Evolutionary conservation across 2,329 filamentous ascomycete genomes (phyloP).

Genomic region (Diaporthe humulicola): DNA sequence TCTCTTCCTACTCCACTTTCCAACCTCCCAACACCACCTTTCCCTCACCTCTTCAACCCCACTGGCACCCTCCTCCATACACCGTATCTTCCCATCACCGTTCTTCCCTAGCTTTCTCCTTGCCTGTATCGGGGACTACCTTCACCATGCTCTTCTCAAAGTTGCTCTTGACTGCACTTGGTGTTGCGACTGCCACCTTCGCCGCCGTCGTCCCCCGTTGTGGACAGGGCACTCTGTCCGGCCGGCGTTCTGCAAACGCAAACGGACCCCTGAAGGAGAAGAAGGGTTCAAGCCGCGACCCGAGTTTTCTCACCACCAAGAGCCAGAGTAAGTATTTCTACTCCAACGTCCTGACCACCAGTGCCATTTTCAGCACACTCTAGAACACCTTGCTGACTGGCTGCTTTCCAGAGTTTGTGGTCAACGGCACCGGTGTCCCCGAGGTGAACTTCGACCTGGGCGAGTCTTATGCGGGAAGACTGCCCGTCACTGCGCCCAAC

Average conservation of each 20-base stretch:
- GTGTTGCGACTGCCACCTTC: slow-evolving; percentile 3
- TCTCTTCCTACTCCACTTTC: background rate
- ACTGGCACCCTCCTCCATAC: too few species aligned
- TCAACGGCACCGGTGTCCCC: slow-evolving; percentile 75
- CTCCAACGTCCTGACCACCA: fast-evolving
- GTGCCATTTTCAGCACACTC: fast-evolving
- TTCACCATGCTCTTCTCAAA: slow-evolving; percentile 20
- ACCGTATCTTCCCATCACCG: too few species aligned
- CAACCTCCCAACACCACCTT: background rate
- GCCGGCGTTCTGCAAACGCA: background rate
- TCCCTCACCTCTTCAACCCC: background rate
- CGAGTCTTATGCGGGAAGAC: slow-evolving; percentile 74
- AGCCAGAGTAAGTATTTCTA: slow-evolving; percentile 28
- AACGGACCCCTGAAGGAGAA: background rate
- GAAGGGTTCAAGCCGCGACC: background rate
- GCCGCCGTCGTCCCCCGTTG: background rate
- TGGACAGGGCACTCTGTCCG: slow-evolving; percentile 1
- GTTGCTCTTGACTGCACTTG: background rate
- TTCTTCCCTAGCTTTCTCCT: background rate
- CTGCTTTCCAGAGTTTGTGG: slow-evolving; percentile 65
- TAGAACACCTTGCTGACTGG: background rate
- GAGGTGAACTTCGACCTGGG: slow-evolving; percentile 78
- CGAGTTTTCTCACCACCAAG: slow-evolving; percentile 30
- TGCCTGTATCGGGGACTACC: background rate
- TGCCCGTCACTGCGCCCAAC: slow-evolving; percentile 65